A percentile compares a stretch with the other conserved stretches of the same genome.
phyloP scores from a whole-genome alignment of 2,329 filamentous ascomycete species.

The Beauveria sp. region DNA sequence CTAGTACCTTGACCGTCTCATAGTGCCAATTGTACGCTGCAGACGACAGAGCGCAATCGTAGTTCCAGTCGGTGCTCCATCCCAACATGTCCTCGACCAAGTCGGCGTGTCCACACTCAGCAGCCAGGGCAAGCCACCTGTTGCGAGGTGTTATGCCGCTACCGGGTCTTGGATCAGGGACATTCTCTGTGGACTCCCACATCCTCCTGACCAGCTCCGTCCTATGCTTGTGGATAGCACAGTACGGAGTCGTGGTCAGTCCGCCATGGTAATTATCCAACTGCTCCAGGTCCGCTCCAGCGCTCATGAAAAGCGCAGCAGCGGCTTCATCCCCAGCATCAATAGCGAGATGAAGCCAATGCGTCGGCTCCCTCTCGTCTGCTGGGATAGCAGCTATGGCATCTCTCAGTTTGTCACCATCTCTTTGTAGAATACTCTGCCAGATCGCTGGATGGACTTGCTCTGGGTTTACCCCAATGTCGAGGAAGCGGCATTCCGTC shows the following conservation, averaged over 20 bases:
- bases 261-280: not conserved
- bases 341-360: not conserved
- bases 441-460: not conserved
- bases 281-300: not conserved
- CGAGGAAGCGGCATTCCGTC: not conserved
- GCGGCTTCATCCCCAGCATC: not conserved
- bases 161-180: not conserved
- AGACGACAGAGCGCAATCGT: not conserved
- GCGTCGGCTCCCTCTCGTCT: not conserved
- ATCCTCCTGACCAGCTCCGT: not conserved
- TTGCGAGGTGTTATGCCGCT: not conserved
- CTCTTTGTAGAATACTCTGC: not conserved
- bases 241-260: not conserved
- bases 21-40: not conserved
- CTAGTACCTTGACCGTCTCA: not conserved
- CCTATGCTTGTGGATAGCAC: not conserved
- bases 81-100: not conserved
- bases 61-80: not conserved
- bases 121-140: not conserved
- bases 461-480: not conserved
- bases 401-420: not conserved
- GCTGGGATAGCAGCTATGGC: not conserved
- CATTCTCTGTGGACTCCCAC: not conserved
- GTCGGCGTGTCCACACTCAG: not conserved
- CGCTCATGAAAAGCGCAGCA: not conserved